Evolutionary conservation across 1,139 yeast species (phyloP).

Genomic region (Meyerozyma sp.): DNA sequence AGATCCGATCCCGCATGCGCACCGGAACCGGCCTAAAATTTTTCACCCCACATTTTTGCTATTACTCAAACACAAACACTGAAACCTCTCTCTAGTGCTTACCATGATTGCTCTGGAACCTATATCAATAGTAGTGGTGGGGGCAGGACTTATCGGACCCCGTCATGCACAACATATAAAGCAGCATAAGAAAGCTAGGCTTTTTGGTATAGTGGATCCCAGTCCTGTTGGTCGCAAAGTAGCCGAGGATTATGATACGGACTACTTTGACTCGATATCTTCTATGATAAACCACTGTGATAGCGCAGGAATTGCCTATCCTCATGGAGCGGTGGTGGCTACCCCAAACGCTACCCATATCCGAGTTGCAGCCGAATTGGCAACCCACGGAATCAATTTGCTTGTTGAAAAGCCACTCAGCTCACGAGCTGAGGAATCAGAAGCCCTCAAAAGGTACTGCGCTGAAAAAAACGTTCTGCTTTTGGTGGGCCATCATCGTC

Average conservation of each 20-base stretch:
- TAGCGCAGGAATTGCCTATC: constrained; percentile 7
- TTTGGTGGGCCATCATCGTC: constrained; percentile 36
- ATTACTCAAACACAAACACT: not conserved
- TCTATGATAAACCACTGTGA: constrained; percentile 4
- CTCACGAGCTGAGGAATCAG: constrained; percentile 25
- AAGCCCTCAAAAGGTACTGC: constrained; percentile 23
- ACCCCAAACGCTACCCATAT: constrained; percentile 39
- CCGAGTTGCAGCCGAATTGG: constrained; percentile 27
- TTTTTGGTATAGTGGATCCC: constrained; percentile 35
- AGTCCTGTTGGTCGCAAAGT: constrained; percentile 15
- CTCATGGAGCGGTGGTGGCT: constrained; percentile 36
- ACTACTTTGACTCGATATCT: constrained; percentile 2
- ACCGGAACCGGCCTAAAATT: not conserved
- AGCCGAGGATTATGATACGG: constrained; percentile 4
- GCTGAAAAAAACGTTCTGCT: constrained; percentile 19
- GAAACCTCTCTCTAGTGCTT: not conserved
- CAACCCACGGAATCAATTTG: constrained; percentile 27
- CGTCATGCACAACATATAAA: constrained; percentile 34
- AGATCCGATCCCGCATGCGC: not conserved
- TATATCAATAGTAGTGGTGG: constrained; percentile 23
- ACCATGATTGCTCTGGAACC: constrained; percentile 13
- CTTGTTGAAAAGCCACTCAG: constrained; percentile 37
- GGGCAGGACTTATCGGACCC: constrained; percentile 41
- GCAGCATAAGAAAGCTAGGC: constrained; percentile 19
- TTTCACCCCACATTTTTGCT: not conserved